A percentile compares a stretch with the other conserved stretches of the same genome.
phyloP scores from a whole-genome alignment of 1,284 basidiomycete species.

The Golubevia pallescens region DNA sequence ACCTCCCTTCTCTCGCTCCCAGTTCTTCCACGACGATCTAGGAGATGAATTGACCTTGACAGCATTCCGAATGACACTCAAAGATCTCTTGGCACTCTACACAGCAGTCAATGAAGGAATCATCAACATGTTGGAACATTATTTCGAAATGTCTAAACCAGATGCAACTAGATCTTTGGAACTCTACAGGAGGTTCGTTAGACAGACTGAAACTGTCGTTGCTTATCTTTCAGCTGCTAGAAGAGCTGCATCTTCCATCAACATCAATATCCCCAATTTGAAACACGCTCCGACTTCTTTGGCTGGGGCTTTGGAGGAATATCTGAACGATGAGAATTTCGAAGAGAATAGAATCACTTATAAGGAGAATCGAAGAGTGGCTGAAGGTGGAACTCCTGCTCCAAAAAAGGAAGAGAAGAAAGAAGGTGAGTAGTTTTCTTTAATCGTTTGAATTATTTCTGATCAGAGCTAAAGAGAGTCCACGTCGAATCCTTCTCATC shows the following conservation, averaged over 20 bases:
- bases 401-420: constrained; percentile 16
- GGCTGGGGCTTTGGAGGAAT: constrained; percentile 91
- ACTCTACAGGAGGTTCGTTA: constrained; percentile 93
- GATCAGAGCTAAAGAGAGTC: too few species aligned
- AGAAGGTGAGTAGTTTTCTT: too few species aligned
- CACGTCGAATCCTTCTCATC: too few species aligned
- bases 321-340: constrained; percentile 92
- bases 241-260: constrained; percentile 88
- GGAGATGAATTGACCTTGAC: constrained; percentile 89
- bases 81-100: constrained; percentile 92
- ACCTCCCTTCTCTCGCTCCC: constrained; percentile 1
- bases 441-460: too few species aligned
- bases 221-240: constrained; percentile 91
- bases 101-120: constrained; percentile 97
- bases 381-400: constrained; percentile 69
- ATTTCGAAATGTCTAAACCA: constrained; percentile 95
- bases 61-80: constrained; percentile 92
- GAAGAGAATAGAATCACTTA: constrained; percentile 93
- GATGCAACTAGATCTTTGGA: constrained; percentile 85
- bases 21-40: constrained; percentile 93
- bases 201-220: constrained; percentile 90
- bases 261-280: constrained; percentile 90
- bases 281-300: constrained; percentile 95
- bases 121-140: constrained; percentile 95
- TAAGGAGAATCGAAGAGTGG: constrained; percentile 79